Percentiles rank a stretch among this genome's conserved stretches.
phyloP scores from a whole-genome alignment of 1,284 basidiomycete genomes.

The Pseudozyma sp. region DNA sequence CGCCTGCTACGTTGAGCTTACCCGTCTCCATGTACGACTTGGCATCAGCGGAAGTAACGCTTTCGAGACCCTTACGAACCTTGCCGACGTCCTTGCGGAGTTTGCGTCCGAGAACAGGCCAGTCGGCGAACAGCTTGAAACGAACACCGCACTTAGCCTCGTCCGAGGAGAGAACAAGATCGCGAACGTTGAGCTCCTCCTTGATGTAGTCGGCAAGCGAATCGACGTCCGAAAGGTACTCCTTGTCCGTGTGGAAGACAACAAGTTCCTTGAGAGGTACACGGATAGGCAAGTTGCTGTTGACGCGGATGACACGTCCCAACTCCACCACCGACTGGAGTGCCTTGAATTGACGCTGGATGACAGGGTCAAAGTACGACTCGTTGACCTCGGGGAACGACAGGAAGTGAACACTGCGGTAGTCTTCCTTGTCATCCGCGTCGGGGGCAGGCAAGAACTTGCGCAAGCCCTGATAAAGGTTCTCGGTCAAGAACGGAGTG shows the following conservation, averaged over 20 bases:
- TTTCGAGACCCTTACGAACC: conserved; percentile 88
- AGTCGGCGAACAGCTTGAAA: conserved; percentile 93
- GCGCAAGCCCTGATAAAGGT: conserved; percentile 90
- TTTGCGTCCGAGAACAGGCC: conserved; percentile 92
- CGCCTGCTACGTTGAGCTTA: conserved; percentile 87
- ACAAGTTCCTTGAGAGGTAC: conserved; percentile 92
- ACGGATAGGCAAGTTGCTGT: conserved; percentile 77
- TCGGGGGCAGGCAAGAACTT: conserved; percentile 75
- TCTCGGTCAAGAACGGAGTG: conserved; percentile 97
- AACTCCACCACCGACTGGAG: conserved; percentile 96
- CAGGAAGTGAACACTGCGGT: conserved; percentile 94
- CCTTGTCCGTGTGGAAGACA: conserved; percentile 88
- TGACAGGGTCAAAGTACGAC: conserved; percentile 95
- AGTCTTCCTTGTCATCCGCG: conserved; percentile 76
- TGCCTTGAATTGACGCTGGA: conserved; percentile 92
- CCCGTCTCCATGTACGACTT: conserved; percentile 83
- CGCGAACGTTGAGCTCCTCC: conserved; percentile 95
- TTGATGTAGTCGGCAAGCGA: conserved; percentile 88
- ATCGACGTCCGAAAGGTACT: conserved; percentile 87
- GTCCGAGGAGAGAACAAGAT: conserved; percentile 88
- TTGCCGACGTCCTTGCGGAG: conserved; percentile 91
- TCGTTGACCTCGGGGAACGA: conserved; percentile 91
- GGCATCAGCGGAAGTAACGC: conserved; percentile 83
- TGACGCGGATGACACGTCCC: conserved; percentile 88
- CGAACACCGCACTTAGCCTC: conserved; percentile 87